phyloP scores from a whole-genome alignment of 2,329 filamentous ascomycete genomes.

The Paramyrothecium sp. region DNA sequence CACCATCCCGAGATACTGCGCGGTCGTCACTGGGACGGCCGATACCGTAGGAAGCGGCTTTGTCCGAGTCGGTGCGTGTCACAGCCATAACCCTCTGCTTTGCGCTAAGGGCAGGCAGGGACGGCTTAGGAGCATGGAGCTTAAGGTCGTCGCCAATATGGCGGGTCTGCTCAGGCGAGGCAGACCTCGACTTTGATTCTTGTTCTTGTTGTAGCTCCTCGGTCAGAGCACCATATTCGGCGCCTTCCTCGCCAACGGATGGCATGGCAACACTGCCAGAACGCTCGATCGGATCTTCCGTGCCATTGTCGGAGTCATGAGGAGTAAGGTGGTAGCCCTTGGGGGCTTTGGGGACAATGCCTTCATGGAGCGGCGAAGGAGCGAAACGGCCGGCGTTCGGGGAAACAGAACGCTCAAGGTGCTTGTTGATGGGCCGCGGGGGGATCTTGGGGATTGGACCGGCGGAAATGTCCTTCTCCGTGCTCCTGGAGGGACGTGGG shows the following conservation, averaged over 20 bases:
- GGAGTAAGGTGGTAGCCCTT: slow-evolving; percentile 32
- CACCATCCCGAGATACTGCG: slow-evolving; percentile 45
- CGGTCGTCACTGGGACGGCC: slow-evolving; percentile 61
- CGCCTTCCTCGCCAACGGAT: slow-evolving; percentile 84
- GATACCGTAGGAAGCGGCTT: slow-evolving; percentile 81
- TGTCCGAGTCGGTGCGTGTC: slow-evolving; percentile 87
- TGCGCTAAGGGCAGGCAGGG: slow-evolving; percentile 75
- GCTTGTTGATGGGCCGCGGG: slow-evolving; percentile 71
- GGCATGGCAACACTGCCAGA: slow-evolving; percentile 79
- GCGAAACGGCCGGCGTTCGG: slow-evolving; percentile 77
- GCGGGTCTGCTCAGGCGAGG: slow-evolving; percentile 69
- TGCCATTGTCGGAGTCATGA: slow-evolving; percentile 27
- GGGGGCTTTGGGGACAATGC: slow-evolving; percentile 48
- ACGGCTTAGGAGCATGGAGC: slow-evolving; percentile 86
- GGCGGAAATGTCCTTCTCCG: slow-evolving; percentile 41
- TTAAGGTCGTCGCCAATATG: slow-evolving; percentile 79
- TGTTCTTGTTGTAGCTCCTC: slow-evolving; percentile 44
- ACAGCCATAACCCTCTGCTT: slow-evolving; percentile 81
- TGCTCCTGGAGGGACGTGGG: slow-evolving; percentile 52
- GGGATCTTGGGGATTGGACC: slow-evolving; percentile 66
- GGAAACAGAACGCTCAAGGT: slow-evolving; percentile 72
- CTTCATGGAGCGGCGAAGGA: slow-evolving; percentile 81
- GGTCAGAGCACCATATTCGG: slow-evolving; percentile 70
- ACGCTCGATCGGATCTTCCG: slow-evolving; percentile 51
- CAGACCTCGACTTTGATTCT: slow-evolving; percentile 26